A percentile compares a stretch with the other conserved stretches of the same genome.
Evolutionary conservation across 495 filamentous ascomycete genomes (phyloP).

Genomic region (Bombardia bombarda): DNA sequence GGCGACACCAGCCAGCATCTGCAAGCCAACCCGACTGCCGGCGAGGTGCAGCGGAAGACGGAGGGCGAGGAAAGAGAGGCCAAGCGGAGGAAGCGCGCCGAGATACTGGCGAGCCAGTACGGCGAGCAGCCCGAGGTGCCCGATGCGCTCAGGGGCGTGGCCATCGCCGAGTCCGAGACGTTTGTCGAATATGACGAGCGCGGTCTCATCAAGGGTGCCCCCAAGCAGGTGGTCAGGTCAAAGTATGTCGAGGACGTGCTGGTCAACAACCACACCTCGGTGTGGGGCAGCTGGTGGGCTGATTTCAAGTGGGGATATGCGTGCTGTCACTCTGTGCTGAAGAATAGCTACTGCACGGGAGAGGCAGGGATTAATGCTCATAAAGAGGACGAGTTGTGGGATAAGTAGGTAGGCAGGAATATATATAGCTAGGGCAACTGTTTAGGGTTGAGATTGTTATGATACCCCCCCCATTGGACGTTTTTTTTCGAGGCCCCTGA

Average conservation of each 20-base stretch:
- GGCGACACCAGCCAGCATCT: constrained; percentile 72
- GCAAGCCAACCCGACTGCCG: constrained; percentile 93
- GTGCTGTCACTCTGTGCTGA: constrained; percentile 86
- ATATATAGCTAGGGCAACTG: not conserved
- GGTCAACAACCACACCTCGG: constrained; percentile 82
- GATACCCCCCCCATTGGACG: no score
- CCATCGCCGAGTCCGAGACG: constrained; percentile 72
- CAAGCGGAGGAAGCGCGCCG: constrained; percentile 60
- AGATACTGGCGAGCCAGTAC: constrained; percentile 75
- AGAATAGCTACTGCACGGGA: constrained; percentile 96
- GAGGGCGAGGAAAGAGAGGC: constrained; percentile 60
- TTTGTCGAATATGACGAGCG: constrained; percentile 93
- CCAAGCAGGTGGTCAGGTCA: constrained; percentile 64
- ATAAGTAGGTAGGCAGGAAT: constrained; percentile 14
- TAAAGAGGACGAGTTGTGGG: constrained; percentile 18
- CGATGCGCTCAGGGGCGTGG: constrained; percentile 49
- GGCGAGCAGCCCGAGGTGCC: constrained; percentile 63
- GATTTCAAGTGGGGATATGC: constrained; percentile 96
- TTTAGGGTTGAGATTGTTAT: constrained; percentile 8
- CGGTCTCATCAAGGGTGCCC: constrained; percentile 82
- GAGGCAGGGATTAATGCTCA: constrained; percentile 64
- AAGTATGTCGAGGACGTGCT: constrained; percentile 88
- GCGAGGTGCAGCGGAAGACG: constrained; percentile 74
- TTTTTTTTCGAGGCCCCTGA: no score
- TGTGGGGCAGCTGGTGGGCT: constrained; percentile 98